Percentiles rank a stretch among this genome's conserved stretches.
Evolutionary conservation across 2,329 filamentous ascomycete genomes (phyloP).

Genomic region (Pyricularia pennisetigena): DNA sequence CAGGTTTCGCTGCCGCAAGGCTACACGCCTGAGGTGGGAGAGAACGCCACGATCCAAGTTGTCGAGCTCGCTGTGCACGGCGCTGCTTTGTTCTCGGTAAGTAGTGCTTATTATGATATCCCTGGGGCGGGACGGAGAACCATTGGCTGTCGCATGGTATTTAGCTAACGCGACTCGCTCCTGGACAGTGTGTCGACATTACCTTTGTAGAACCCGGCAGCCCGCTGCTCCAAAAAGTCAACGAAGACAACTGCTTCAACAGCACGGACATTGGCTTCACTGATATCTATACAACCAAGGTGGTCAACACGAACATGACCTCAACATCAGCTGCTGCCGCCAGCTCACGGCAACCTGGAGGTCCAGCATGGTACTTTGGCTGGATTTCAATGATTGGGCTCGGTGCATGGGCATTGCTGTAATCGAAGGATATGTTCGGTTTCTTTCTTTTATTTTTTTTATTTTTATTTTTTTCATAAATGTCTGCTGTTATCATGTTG

Average conservation of each 20-base stretch:
- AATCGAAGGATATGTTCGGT: neutral
- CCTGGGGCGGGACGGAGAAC: neutral
- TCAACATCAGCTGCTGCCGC: constrained; percentile 20
- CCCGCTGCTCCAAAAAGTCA: constrained; percentile 57
- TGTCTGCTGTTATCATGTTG: neutral
- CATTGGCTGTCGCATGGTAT: constrained; percentile 4
- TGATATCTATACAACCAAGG: constrained; percentile 55
- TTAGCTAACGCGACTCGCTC: neutral
- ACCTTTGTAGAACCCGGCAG: constrained; percentile 76
- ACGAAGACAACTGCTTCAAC: constrained; percentile 81
- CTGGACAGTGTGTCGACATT: constrained; percentile 77
- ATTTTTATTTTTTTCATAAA: neutral
- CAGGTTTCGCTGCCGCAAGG: constrained; percentile 76
- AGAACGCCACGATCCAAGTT: constrained; percentile 83
- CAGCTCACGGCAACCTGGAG: constrained; percentile 9
- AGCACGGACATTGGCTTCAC: constrained; percentile 68
- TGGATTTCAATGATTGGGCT: constrained; percentile 30
- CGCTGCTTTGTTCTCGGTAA: constrained; percentile 70
- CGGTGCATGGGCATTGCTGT: constrained; percentile 26
- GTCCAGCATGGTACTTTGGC: constrained; percentile 22
- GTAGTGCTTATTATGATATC: constrained; percentile 16
- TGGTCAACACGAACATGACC: constrained; percentile 18
- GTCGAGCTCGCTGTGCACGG: constrained; percentile 79
- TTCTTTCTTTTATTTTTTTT: neutral
- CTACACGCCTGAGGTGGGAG: constrained; percentile 63